phyloP scores from a whole-genome alignment of 176 grass and related monocot genomes.

The Elymus sibiricus region DNA sequence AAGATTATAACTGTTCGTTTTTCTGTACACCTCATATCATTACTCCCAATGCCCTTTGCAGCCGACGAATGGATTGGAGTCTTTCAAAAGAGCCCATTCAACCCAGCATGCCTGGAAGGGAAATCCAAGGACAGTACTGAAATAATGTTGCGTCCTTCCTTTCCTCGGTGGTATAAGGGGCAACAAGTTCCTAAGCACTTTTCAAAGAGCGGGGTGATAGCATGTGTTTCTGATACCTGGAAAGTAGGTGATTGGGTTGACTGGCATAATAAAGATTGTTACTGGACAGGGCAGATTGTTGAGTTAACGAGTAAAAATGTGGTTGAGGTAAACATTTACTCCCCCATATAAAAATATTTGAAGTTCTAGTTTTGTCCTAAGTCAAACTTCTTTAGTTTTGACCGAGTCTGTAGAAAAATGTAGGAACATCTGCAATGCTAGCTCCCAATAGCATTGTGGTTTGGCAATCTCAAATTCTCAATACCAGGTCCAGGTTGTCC shows the following conservation, averaged over 20 bases:
- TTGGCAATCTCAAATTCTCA: too few species aligned
- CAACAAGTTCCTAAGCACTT: constrained; percentile 29
- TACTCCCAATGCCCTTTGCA: constrained; percentile 10
- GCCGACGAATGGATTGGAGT: constrained; percentile 41
- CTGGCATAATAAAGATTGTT: constrained; percentile 43
- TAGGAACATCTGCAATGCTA: too few species aligned
- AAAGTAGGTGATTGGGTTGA: constrained; percentile 68
- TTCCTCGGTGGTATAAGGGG: constrained; percentile 45
- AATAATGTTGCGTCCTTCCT: constrained; percentile 60
- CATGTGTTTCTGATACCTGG: constrained; percentile 33
- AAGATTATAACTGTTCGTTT: not conserved
- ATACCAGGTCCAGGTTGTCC: too few species aligned
- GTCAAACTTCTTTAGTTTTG: too few species aligned
- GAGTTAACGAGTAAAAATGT: constrained; percentile 27
- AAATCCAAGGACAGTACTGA: constrained; percentile 17
- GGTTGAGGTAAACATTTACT: constrained; percentile 31
- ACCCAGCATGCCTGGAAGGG: not conserved
- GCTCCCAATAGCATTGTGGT: too few species aligned
- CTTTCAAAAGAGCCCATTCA: constrained; percentile 31
- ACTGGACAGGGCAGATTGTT: constrained; percentile 53
- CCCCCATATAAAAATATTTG: too few species aligned
- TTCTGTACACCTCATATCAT: not conserved
- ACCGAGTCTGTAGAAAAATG: too few species aligned
- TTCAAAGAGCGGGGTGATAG: constrained; percentile 26
- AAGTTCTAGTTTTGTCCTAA: too few species aligned